phyloP scores from a whole-genome alignment of 768 basidiomycete species.

The Mycena albidolilacea region DNA sequence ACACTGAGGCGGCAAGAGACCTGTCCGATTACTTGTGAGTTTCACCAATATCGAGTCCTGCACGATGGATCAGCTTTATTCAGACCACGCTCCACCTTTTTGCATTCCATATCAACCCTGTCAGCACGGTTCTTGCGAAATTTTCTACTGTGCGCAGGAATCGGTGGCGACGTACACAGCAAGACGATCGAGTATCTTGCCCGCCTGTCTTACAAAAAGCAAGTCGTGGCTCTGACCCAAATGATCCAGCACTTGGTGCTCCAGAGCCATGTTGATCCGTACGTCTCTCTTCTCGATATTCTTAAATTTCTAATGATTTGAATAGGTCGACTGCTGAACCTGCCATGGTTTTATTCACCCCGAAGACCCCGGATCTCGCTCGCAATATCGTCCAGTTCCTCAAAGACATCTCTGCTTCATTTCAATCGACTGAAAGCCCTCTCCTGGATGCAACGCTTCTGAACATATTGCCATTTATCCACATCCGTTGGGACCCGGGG shows the following conservation, averaged over 20 bases:
- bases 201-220: neutral
- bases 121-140: neutral
- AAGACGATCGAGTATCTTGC: neutral
- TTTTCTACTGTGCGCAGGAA: conserved; percentile 8
- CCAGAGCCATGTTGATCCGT: neutral
- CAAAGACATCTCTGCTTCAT: neutral
- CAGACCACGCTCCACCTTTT: neutral
- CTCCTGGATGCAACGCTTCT: conserved; percentile 9
- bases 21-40: no score
- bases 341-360: neutral
- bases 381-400: conserved; percentile 5
- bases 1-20: no score
- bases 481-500: neutral
- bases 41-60: neutral
- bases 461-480: neutral
- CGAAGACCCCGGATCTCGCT: neutral
- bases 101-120: neutral
- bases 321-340: neutral
- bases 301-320: neutral
- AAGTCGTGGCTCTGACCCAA: neutral
- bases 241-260: neutral
- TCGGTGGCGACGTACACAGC: neutral
- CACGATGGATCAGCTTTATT: neutral
- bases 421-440: neutral
- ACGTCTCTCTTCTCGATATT: neutral